Base-by-base conservation (phyloP, 2,329 filamentous ascomycete genomes). In the Alternaria arborescens region DNA sequence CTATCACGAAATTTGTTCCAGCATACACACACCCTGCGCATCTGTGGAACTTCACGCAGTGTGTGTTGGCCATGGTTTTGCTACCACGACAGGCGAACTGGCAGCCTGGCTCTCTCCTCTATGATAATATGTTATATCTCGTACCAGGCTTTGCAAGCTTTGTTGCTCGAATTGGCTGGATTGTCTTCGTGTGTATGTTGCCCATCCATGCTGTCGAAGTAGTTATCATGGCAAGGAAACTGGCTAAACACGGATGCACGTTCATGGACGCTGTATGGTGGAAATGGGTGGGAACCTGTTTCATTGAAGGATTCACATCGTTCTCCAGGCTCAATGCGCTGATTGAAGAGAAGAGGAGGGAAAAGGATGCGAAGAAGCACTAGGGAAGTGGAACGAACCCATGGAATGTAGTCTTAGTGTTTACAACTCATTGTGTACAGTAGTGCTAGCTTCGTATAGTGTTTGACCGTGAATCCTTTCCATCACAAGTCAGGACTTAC, bases 121-220 rank as follows among this genome's bases (percentile, higher is more conserved):
- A 77, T 57, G 70, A 78, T 26, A 64, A 82, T 11, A 73, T 89
- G 4, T 80, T 88, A 30, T 69, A 61, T 50, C 71, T 68, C 8
- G 74, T 80, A 40, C 88, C 88, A 0, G 81, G 82, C 1, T 89
- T 92, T 10, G 83, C 87, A 2, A 75, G 72, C 2, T 85, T 85
- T 58, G 89, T 87, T 68, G 82, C 83, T 64, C 85, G 82, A 74
- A 77, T 91, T 1, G 87, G 90, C 63, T 85, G 85, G 50, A 74
- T 80, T 14, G 80, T 94, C 42, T 81, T 90, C 55, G 68, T 81
- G 20, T 81, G 86, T 0, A 86, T 94, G 58, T 4, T 92, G 1
- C 81, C 72, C 0, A 85, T 92, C 12, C 94, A 97, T 78, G 22
- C 83, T 0, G 60, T 77, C 3, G 94, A 97, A 81, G 79, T 83